Percentiles rank a stretch among this genome's conserved stretches.
Conservation (phyloP, 768 basidiomycete genomes). For the Russula olivacea region DNA sequence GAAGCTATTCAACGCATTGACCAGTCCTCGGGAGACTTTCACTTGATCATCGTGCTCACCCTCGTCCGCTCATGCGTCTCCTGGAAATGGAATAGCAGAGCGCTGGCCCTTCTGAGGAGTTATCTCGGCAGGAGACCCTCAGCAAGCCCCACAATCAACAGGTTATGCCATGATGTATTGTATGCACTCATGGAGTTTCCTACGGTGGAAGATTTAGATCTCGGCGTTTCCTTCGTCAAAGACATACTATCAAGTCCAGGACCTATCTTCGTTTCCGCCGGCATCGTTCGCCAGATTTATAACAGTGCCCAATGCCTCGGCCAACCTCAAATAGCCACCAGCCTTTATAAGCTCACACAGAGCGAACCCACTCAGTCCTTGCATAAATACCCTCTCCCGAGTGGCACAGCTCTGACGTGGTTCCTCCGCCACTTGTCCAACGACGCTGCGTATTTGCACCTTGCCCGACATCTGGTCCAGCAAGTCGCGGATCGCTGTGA, state of each 20-base stretch:
- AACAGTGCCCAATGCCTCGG: slow-evolving; percentile 10
- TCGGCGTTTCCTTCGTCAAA: slow-evolving; percentile 40
- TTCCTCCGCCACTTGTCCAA: slow-evolving; percentile 44
- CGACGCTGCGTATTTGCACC: slow-evolving; percentile 38
- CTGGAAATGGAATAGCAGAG: slow-evolving; percentile 48
- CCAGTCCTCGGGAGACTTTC: slow-evolving; percentile 37
- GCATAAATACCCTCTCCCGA: slow-evolving; percentile 48
- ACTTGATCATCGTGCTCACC: slow-evolving; percentile 44
- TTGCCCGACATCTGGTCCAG: slow-evolving; percentile 44
- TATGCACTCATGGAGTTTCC: slow-evolving; percentile 21
- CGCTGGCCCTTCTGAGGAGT: slow-evolving; percentile 36
- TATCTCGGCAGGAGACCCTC: slow-evolving; percentile 29
- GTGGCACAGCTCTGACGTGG: slow-evolving; percentile 43
- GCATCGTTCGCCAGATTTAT: slow-evolving; percentile 36
- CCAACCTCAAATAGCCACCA: slow-evolving; percentile 35
- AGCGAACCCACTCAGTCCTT: slow-evolving; percentile 29
- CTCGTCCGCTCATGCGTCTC: slow-evolving; percentile 48
- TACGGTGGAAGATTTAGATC: slow-evolving; percentile 33
- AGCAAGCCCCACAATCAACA: slow-evolving; percentile 28
- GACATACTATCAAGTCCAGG: slow-evolving; percentile 31
- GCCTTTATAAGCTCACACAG: slow-evolving; percentile 45
- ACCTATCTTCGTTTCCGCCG: slow-evolving; percentile 38
- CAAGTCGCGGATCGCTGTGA: slow-evolving; percentile 43
- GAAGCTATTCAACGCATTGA: slow-evolving; percentile 41
- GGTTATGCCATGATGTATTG: slow-evolving; percentile 41